Evolutionary conservation across 768 basidiomycete genomes (phyloP).

Genomic region (Kwoniella sp.): DNA sequence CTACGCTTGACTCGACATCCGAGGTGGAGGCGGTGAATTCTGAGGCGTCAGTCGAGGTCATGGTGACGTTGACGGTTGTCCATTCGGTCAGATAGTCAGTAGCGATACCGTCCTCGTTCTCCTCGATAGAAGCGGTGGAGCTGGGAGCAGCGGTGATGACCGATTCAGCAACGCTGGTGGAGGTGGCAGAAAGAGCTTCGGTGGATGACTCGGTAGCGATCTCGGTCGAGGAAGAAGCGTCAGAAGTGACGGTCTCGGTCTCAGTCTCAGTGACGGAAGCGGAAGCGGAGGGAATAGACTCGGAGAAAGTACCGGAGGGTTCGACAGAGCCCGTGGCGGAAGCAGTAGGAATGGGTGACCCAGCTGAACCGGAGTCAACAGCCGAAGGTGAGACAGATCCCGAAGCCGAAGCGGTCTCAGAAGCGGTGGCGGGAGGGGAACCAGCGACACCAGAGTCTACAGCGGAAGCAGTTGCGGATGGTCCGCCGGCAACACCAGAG

Average conservation of each 20-base stretch:
- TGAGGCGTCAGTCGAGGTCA: conserved; percentile 33
- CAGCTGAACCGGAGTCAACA: conserved; percentile 14
- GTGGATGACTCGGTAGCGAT: conserved; percentile 14
- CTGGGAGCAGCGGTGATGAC: conserved; percentile 32
- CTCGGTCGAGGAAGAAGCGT: conserved; percentile 10
- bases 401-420: too few species aligned
- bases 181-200: conserved; percentile 12
- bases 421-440: conserved; percentile 11
- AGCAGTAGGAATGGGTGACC: neutral
- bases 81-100: conserved; percentile 42
- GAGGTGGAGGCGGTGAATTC: neutral
- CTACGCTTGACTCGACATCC: neutral
- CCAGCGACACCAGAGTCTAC: conserved; percentile 2
- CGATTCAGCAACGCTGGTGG: conserved; percentile 32
- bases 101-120: conserved; percentile 44
- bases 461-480: conserved; percentile 12
- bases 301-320: conserved; percentile 5
- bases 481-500: conserved; percentile 9
- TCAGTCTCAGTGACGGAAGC: conserved; percentile 7
- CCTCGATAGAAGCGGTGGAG: conserved; percentile 16
- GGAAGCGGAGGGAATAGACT: conserved; percentile 1
- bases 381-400: conserved; percentile 2
- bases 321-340: conserved; percentile 2
- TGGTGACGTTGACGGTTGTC: conserved; percentile 46
- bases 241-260: conserved; percentile 7